These are phyloP conservation scores for Trypanosoma brucei DNA, from an alignment of 208 protist genomes.

Conservation along the genomic window DNA sequence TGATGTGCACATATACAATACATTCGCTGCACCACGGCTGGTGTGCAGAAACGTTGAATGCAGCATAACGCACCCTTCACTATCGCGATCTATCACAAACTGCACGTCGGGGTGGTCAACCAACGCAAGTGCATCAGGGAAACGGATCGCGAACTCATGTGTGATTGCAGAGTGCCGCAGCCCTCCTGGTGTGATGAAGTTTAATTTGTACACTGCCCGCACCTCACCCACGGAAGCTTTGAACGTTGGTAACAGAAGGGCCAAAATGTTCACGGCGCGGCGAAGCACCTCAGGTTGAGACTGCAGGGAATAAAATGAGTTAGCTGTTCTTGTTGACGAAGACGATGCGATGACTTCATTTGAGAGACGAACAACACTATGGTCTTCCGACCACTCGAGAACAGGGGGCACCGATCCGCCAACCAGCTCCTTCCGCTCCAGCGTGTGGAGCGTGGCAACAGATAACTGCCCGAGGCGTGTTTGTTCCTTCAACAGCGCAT, in stretches of 20 bases:
- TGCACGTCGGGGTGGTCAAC: conserved; percentile 47
- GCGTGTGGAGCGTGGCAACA: background rate
- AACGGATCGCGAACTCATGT: conserved; percentile 18
- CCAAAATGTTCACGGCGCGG: conserved; percentile 14
- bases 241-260: conserved; percentile 19
- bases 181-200: conserved; percentile 7
- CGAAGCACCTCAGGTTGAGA: conserved; percentile 11
- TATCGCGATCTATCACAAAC: conserved; percentile 37
- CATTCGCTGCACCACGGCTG: conserved; percentile 26
- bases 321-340: background rate
- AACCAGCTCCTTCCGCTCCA: conserved; percentile 19
- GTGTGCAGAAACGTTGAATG: conserved; percentile 35
- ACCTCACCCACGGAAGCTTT: conserved; percentile 5
- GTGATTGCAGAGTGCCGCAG: conserved; percentile 7
- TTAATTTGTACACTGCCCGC: conserved; percentile 8
- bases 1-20: conserved; percentile 3
- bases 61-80: conserved; percentile 19
- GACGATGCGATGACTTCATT: background rate
- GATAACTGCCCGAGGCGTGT: background rate
- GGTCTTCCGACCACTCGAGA: conserved; percentile 18
- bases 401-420: conserved; percentile 7
- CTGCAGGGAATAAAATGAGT: conserved; percentile 13
- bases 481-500: conserved; percentile 7
- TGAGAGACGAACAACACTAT: conserved; percentile 12
- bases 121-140: conserved; percentile 34